A percentile compares a stretch with the other conserved stretches of the same genome.
Evolutionary conservation across 1,284 basidiomycete species (phyloP).

Genomic region (Trichosporon ovoides): DNA sequence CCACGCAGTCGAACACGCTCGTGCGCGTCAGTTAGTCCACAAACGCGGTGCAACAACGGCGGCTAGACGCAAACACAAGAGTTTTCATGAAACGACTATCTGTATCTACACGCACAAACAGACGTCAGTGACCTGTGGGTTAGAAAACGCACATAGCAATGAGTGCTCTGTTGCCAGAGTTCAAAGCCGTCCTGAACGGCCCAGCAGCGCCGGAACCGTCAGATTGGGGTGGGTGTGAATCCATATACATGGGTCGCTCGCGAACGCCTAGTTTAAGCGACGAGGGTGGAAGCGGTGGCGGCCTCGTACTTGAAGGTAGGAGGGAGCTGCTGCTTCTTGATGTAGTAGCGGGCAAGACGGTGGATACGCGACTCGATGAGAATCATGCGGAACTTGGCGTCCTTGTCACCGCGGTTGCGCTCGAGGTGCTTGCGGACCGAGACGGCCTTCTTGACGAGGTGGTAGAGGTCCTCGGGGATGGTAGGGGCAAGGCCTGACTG

Average conservation of each 20-base stretch:
- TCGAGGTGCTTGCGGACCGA: constrained; percentile 98
- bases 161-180: neutral
- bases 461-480: constrained; percentile 99
- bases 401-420: constrained; percentile 97
- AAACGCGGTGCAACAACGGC: neutral
- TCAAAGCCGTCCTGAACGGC: neutral
- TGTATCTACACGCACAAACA: neutral
- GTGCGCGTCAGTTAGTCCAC: neutral
- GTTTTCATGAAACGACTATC: neutral
- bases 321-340: constrained; percentile 93
- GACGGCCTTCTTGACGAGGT: constrained; percentile 99
- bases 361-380: constrained; percentile 99
- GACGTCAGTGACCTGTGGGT: constrained; percentile 2
- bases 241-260: neutral
- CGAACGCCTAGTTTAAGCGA: constrained; percentile 39
- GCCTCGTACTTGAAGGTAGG: constrained; percentile 98
- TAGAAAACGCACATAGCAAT: constrained; percentile 4
- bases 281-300: constrained; percentile 68
- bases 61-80: neutral
- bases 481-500: constrained; percentile 81
- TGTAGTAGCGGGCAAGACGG: constrained; percentile 92
- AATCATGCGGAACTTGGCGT: constrained; percentile 95
- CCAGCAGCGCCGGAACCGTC: constrained; percentile 4
- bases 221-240: neutral
- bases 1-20: too few relatives aligned